phyloP scores from a whole-genome alignment of 148 eudicot genomes.

The Persicaria maculosa region DNA sequence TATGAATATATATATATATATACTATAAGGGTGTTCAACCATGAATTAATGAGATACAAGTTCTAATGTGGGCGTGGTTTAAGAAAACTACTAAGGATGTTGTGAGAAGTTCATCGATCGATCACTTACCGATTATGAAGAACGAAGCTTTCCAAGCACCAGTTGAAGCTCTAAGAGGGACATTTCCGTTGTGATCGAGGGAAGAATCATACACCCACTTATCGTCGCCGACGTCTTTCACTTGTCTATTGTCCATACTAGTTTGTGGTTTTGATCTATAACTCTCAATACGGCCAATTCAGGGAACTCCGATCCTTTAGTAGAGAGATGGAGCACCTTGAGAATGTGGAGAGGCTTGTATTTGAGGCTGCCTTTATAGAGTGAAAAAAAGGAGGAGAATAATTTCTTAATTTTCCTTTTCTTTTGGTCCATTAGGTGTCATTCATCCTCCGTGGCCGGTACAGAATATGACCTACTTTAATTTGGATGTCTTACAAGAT shows the following conservation, averaged over 20 bases:
- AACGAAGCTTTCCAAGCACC: slow-evolving; percentile 85
- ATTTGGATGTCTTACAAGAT: neutral
- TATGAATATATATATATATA: no score
- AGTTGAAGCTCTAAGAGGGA: slow-evolving; percentile 60
- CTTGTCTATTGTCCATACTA: neutral
- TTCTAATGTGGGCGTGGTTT: no score
- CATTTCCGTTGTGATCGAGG: slow-evolving; percentile 50
- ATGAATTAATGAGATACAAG: no score
- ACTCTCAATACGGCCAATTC: neutral
- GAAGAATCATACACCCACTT: slow-evolving; percentile 77
- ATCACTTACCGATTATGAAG: slow-evolving; percentile 64
- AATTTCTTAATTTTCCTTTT: neutral
- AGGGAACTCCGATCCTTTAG: neutral
- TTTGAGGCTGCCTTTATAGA: slow-evolving; percentile 1
- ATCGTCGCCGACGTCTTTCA: slow-evolving; percentile 20
- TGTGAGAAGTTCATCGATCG: neutral
- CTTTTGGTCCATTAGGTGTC: neutral
- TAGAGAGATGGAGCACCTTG: neutral
- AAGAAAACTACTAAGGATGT: no score
- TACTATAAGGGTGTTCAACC: no score
- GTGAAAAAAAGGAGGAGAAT: neutral
- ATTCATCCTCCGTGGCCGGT: neutral
- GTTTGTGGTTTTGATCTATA: neutral
- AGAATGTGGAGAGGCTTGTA: neutral
- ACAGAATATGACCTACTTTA: neutral